Evolutionary conservation across 2,329 filamentous ascomycete species (phyloP), one percentile per base, ranked within the genome.

Genomic region (Colletotrichum melonis): DNA sequence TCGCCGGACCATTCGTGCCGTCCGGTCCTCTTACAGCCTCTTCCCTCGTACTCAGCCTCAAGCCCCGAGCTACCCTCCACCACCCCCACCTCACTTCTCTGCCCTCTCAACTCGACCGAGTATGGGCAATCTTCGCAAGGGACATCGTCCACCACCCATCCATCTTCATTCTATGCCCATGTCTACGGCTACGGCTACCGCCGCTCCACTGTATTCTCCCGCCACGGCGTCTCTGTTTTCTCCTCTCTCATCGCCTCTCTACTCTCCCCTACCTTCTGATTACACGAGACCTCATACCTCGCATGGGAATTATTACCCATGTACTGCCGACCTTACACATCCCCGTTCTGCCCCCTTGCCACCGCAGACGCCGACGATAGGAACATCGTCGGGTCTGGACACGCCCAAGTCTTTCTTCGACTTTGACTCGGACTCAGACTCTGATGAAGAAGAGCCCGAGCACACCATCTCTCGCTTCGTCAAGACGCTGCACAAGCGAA

Each of bases 1-100:
- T 75, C 79, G 12, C 68, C 78, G 14, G 22, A 75, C 74, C 24
- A 72, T 75, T 56, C 67, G 74, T 4, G 67, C 74, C 42, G 74
- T 75, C 42, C 69, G 73, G 28, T 75, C 74, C 1, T 75, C 74
- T 4, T 75, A 75, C 65, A 74, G 74, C 46, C 72, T 75, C 52
- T 75, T 75, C 62, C 74, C 72, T 59, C 66, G 65, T 30, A 72
- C 59, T 22, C 72, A 68, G 52, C 38, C 59, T 38, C 62, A 49
- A 32, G 49, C 38, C 30, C 67, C 60, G 8, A 67, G 24, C 56
- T 56, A 72, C 24, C 54, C 58, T 7, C 65, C 72, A n/a, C 69
- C 69, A 5, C 69, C 69, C 14, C 72, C 60, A 42, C 22, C 66
- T 28, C 32, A 59, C 42, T 59, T 69, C 54, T 28, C 72, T 38